Conservation (phyloP, 225 moss, liverwort and hornwort genomes). For the Takakia lepidozioides region DNA sequence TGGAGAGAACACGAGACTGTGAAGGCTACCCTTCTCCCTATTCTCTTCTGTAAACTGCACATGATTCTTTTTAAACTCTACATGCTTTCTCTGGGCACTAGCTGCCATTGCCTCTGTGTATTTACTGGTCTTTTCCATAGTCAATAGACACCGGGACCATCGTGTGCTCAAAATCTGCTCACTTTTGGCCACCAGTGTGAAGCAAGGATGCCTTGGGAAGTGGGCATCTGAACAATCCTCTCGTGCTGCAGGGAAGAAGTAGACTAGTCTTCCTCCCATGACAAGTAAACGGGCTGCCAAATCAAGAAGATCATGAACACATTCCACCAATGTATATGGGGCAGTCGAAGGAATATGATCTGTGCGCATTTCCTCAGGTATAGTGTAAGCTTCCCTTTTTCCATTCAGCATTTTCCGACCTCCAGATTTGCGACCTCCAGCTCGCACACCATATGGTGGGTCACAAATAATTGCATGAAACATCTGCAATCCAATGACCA, state of each 20-base stretch:
- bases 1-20: constrained; percentile 65
- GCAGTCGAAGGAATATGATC: constrained; percentile 95
- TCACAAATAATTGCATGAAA: constrained; percentile 96
- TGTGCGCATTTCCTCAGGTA: constrained; percentile 65
- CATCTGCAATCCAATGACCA: constrained; percentile 29
- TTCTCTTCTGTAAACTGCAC: constrained; percentile 60
- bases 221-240: constrained; percentile 73
- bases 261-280: constrained; percentile 84
- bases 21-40: constrained; percentile 67
- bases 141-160: constrained; percentile 84
- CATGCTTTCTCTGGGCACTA: constrained; percentile 51
- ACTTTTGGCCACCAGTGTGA: constrained; percentile 67
- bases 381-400: constrained; percentile 73
- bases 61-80: constrained; percentile 68
- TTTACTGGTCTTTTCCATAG: constrained; percentile 74
- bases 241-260: constrained; percentile 85
- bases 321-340: constrained; percentile 85
- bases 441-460: constrained; percentile 94
- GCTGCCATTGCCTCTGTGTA: constrained; percentile 57
- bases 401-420: constrained; percentile 91
- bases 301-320: constrained; percentile 84
- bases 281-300: constrained; percentile 76
- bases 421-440: constrained; percentile 94
- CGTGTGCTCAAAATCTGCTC: constrained; percentile 92
- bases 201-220: constrained; percentile 85